Evolutionary conservation across 1,139 yeast genomes (phyloP), one percentile per base, ranked within the genome.

Genomic region (Kluyveromyces sp.): DNA sequence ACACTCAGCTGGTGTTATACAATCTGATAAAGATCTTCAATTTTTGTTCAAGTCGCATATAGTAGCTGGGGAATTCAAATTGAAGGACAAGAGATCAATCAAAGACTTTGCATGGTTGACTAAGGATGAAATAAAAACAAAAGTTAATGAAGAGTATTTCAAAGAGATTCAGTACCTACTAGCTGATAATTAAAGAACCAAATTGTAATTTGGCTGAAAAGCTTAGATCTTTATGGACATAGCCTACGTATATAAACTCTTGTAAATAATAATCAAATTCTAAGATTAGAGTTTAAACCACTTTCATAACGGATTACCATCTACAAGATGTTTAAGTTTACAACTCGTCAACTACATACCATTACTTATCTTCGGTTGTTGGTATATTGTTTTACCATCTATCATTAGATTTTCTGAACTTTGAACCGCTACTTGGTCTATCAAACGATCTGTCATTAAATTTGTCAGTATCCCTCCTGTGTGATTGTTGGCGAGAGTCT

Each of bases 21-120:
- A 71, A 52, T 56, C 58, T 3, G 58, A 58, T 37, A 57, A 57
- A 2, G 45, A 52, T 2, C 54, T 64, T 48, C 68, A 64, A 51
- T 92, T 82, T 62, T 72, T 86, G 59, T 80, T 92, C 60, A 88
- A 88, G 67, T 84, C 95, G 39, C 96, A 88, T 63, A 87, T 92
- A 48, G 70, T 92, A 57, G 86, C 95, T n/a, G 98, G 98, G 41
- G 69, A 71, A 51, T 90, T 90, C 62, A 71, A 71, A 46, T 77
- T 87, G 26, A 75, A 75, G 52, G 58, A 67, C 8, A 54, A 63
- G 46, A 58, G 70, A 48, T 58, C 59, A 7, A 57, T 64, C 37
- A 55, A 61, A 37, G 82, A 78, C 42, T 86, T 68, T 67, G 79
- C 82, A 59, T 92, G 98, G 98, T 73, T 89, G 56, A 77, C 89